Evolutionary conservation across 169 alveolate species (phyloP).

Genomic region (Plasmodium gonderi): DNA sequence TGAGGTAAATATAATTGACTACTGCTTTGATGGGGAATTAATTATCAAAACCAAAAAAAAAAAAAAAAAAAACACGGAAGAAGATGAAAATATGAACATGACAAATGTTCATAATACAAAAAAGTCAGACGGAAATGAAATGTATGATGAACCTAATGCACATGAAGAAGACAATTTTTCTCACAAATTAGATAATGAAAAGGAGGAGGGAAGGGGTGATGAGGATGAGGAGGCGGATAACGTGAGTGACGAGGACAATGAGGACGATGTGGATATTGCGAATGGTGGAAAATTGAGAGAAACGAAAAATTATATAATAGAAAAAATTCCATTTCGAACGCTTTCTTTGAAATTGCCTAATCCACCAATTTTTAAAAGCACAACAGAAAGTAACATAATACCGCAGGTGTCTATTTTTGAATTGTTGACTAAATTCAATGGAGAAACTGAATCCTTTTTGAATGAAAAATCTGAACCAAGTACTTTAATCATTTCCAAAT

Average conservation of each 20-base stretch:
- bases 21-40: conserved; percentile 72
- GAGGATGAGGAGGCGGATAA: not conserved
- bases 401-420: conserved; percentile 94
- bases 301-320: conserved; percentile 39
- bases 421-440: conserved; percentile 95
- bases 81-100: not conserved
- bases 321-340: conserved; percentile 77
- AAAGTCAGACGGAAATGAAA: not conserved
- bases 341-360: conserved; percentile 86
- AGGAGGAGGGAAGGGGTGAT: not conserved
- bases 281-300: conserved; percentile 74
- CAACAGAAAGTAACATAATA: conserved; percentile 90
- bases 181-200: not conserved
- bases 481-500: conserved; percentile 79
- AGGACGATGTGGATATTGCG: not conserved
- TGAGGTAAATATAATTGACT: conserved; percentile 39
- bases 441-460: conserved; percentile 92
- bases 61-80: conserved; percentile 3
- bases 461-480: conserved; percentile 44
- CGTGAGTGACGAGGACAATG: not conserved
- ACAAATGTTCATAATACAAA: not conserved
- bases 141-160: not conserved
- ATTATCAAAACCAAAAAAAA: conserved; percentile 53
- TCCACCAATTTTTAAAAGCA: conserved; percentile 95
- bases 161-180: not conserved